Evolutionary conservation across 2,329 filamentous ascomycete species (phyloP).

Genomic region (Metarhizium anisopliae): DNA sequence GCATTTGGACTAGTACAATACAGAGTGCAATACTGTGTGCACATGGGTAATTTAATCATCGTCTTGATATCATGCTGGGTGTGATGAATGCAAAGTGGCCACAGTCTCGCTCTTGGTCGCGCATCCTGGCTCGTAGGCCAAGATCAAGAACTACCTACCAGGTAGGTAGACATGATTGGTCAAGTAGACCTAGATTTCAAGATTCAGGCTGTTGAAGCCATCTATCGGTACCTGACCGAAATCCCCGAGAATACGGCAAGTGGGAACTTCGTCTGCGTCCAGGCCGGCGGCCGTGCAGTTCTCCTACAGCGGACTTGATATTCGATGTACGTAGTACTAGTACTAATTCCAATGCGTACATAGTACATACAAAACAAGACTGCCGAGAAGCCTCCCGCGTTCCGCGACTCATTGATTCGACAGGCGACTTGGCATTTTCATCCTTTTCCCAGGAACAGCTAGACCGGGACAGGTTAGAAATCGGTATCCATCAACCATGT

Average conservation of each 20-base stretch:
- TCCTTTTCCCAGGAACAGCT: background rate
- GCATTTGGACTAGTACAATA: background rate
- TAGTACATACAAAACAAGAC: too few species aligned
- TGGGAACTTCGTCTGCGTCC: background rate
- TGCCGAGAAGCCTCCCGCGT: too few species aligned
- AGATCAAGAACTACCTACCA: background rate
- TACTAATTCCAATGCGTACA: too few species aligned
- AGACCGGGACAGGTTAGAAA: background rate
- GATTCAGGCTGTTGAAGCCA: background rate
- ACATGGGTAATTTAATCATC: background rate
- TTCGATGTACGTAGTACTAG: too few species aligned
- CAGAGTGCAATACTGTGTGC: background rate
- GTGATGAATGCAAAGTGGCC: too few species aligned
- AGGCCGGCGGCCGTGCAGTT: too few species aligned
- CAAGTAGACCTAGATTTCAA: background rate
- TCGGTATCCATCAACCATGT: background rate
- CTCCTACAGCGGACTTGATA: too few species aligned
- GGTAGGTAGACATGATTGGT: background rate
- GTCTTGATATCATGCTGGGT: background rate
- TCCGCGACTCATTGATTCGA: too few species aligned
- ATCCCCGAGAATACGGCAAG: background rate
- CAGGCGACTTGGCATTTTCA: background rate
- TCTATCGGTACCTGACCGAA: background rate
- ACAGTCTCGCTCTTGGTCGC: too few species aligned
- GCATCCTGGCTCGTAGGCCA: too few species aligned